phyloP scores from a whole-genome alignment of 2,329 filamentous ascomycete genomes.

The Claviceps sp. region DNA sequence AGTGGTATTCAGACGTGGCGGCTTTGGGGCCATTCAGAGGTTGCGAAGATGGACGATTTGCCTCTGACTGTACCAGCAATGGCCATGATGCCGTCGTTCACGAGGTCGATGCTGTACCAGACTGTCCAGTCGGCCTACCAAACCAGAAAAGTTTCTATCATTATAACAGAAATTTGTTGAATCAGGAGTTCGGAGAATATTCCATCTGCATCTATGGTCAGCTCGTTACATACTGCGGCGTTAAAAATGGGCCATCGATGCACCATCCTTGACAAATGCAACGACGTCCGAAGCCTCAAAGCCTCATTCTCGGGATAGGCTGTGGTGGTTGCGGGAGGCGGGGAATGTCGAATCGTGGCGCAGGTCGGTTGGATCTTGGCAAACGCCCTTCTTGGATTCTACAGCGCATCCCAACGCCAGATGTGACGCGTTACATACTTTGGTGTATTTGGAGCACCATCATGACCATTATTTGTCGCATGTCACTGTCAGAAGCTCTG shows the following conservation, averaged over 20 bases:
- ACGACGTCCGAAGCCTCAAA: neutral
- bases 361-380: constrained; percentile 2
- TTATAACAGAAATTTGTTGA: no score
- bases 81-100: neutral
- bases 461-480: neutral
- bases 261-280: neutral
- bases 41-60: neutral
- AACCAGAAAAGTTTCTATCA: neutral
- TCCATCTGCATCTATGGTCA: no score
- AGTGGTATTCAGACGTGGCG: no score
- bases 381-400: neutral
- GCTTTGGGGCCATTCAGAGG: no score
- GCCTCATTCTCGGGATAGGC: no score
- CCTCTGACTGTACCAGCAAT: neutral
- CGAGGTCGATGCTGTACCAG: neutral
- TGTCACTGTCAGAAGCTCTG: neutral
- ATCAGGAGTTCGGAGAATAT: no score
- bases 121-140: neutral
- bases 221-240: no score
- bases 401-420: neutral
- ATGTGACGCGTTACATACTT: neutral
- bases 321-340: neutral
- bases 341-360: constrained; percentile 2
- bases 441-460: neutral
- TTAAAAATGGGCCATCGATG: no score